Conservation (phyloP, 2,329 filamentous ascomycete genomes). For the Tolypocladium capitatum region DNA sequence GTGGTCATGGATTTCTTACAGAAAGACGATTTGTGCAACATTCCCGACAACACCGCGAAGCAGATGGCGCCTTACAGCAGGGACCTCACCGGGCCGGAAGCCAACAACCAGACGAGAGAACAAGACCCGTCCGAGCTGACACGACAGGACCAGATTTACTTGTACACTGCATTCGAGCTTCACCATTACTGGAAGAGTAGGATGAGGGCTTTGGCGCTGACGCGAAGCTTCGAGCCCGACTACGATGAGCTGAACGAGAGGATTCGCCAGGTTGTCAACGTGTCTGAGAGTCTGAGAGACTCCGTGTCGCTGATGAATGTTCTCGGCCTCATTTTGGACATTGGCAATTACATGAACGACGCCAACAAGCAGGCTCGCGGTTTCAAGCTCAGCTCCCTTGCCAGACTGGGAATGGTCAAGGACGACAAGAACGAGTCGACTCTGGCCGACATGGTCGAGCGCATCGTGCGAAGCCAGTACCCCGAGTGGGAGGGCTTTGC, state of each 20-base stretch:
- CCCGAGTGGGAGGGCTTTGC: slow-evolving; percentile 87
- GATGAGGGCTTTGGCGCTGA: slow-evolving; percentile 81
- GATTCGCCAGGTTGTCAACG: slow-evolving; percentile 70
- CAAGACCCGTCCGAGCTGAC: slow-evolving; percentile 80
- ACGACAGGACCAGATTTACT: slow-evolving; percentile 86
- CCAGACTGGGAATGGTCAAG: slow-evolving; percentile 91
- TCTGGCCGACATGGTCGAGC: slow-evolving; percentile 88
- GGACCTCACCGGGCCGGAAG: slow-evolving; percentile 87
- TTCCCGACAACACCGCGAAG: slow-evolving; percentile 82
- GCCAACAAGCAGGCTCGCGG: slow-evolving; percentile 95
- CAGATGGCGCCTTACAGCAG: slow-evolving; percentile 90
- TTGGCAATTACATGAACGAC: slow-evolving; percentile 99
- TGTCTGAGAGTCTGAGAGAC: slow-evolving; percentile 80
- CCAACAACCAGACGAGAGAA: slow-evolving; percentile 64
- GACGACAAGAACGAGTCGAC: slow-evolving; percentile 98
- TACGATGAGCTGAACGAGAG: slow-evolving; percentile 86
- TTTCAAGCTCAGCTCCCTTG: slow-evolving; percentile 93
- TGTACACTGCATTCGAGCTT: slow-evolving; percentile 85
- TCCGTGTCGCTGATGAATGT: slow-evolving; percentile 94
- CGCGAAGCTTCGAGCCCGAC: slow-evolving; percentile 69
- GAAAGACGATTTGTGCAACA: slow-evolving; percentile 81
- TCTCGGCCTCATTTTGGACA: slow-evolving; percentile 86
- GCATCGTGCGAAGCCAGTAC: slow-evolving; percentile 92
- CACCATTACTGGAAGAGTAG: slow-evolving; percentile 98
- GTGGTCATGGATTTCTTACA: slow-evolving; percentile 96